Percentiles rank a stretch among this genome's conserved stretches.
phyloP scores from a whole-genome alignment of 305 asterid species.

The Caryopteris hybrid region DNA sequence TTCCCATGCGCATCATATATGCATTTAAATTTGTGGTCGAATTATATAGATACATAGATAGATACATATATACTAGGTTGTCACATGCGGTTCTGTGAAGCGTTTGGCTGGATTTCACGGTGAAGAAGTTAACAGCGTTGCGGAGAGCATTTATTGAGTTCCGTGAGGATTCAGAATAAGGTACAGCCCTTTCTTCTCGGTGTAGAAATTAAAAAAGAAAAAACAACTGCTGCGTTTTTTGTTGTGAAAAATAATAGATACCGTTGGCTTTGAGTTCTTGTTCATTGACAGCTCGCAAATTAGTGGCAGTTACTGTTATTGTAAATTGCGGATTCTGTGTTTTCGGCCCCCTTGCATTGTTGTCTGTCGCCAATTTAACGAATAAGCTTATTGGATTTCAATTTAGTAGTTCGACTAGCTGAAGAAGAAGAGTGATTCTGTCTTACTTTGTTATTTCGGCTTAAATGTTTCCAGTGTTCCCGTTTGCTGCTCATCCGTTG shows the following conservation, averaged over 20 bases:
- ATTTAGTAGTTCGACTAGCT: slow-evolving; percentile 16
- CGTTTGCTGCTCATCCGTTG: background rate
- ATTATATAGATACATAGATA: background rate
- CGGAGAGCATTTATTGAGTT: slow-evolving; percentile 13
- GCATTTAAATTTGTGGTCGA: background rate
- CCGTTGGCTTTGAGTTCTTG: slow-evolving; percentile 2
- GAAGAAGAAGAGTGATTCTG: slow-evolving; percentile 10
- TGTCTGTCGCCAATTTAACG: background rate
- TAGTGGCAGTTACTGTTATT: slow-evolving; percentile 3
- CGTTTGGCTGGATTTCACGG: slow-evolving; percentile 20
- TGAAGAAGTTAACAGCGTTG: slow-evolving; percentile 6
- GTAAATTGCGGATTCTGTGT: slow-evolving; percentile 18
- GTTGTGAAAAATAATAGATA: slow-evolving; percentile 17
- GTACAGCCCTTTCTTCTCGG: background rate
- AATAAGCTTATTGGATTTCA: background rate
- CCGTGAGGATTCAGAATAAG: slow-evolving; percentile 18
- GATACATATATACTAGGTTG: background rate
- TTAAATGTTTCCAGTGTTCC: background rate
- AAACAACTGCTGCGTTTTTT: background rate
- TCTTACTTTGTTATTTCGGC: slow-evolving; percentile 9
- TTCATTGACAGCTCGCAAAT: slow-evolving; percentile 10
- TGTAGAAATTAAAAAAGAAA: too few relatives aligned
- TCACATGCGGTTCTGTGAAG: slow-evolving; percentile 16
- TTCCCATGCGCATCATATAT: background rate
- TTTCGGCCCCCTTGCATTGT: slow-evolving; percentile 17